A percentile compares a stretch with the other conserved stretches of the same genome.
phyloP scores from a whole-genome alignment of 129 eudicot genomes.

The Chrysanthemum lavandulifolium region DNA sequence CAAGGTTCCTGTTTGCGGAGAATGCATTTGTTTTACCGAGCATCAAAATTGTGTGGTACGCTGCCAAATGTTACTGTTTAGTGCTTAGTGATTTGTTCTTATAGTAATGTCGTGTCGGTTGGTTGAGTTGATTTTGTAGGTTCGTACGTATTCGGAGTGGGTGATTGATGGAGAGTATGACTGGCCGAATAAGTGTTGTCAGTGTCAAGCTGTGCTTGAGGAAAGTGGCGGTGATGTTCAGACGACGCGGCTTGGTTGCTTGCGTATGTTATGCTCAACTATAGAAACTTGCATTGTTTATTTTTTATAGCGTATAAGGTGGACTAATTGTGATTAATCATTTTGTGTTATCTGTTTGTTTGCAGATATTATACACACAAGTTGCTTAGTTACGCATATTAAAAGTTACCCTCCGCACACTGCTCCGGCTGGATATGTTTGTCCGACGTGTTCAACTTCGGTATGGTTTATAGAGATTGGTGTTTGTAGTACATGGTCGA shows the following conservation, averaged over 20 bases:
- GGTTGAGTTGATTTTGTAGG: constrained; percentile 37
- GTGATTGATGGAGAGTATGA: constrained; percentile 97
- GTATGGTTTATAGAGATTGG: constrained; percentile 37
- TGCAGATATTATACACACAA: constrained; percentile 80
- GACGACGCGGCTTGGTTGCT: constrained; percentile 91
- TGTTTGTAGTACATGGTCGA: constrained; percentile 3
- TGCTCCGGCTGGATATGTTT: constrained; percentile 91
- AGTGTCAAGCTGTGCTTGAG: constrained; percentile 61
- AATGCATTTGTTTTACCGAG: constrained; percentile 94
- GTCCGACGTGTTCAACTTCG: constrained; percentile 86
- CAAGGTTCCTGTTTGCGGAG: constrained; percentile 99
- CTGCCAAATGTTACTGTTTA: not conserved
- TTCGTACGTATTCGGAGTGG: constrained; percentile 97
- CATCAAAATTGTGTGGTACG: constrained; percentile 92
- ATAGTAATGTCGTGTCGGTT: not conserved
- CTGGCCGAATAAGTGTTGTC: constrained; percentile 92
- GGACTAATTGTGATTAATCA: not conserved
- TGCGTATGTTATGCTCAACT: constrained; percentile 63
- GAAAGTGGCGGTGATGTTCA: constrained; percentile 55
- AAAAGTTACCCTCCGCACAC: constrained; percentile 88
- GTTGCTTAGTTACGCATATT: constrained; percentile 74
- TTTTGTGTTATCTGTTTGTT: constrained; percentile 11
- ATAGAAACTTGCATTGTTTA: constrained; percentile 10
- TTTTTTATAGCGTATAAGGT: not conserved
- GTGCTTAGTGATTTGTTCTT: not conserved